These are phyloP conservation scores for Calocybe cyanea DNA, from an alignment of 768 basidiomycete species.

Conservation along the genomic window DNA sequence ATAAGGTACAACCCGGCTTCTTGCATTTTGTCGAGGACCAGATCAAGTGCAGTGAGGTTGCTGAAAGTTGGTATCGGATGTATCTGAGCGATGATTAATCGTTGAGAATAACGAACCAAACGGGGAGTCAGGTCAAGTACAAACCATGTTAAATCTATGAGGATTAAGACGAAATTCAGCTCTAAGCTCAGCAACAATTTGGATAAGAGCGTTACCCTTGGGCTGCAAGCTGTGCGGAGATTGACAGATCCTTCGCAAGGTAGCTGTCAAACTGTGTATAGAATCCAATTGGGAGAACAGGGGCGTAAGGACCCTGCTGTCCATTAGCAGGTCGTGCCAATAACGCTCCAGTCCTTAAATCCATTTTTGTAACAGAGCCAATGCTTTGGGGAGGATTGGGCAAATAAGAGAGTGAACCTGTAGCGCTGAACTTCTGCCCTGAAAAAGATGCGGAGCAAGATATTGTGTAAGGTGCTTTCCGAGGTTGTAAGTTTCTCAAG, in stretches of 20 bases:
- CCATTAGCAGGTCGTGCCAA: slow-evolving; percentile 50
- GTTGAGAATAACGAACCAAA: slow-evolving; percentile 15
- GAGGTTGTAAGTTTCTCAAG: slow-evolving; percentile 41
- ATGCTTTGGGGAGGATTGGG: slow-evolving; percentile 43
- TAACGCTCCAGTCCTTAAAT: slow-evolving; percentile 54
- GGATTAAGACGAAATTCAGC: not conserved
- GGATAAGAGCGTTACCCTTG: slow-evolving; percentile 43
- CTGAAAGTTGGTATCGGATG: slow-evolving; percentile 70
- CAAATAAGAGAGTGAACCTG: slow-evolving; percentile 43
- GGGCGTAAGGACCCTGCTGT: slow-evolving; percentile 43
- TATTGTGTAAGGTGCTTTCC: slow-evolving; percentile 31
- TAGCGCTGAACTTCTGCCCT: slow-evolving; percentile 41
- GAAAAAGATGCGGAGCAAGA: slow-evolving; percentile 35
- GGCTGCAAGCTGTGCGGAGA: slow-evolving; percentile 52
- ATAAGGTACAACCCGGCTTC: slow-evolving; percentile 67
- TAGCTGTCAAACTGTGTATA: slow-evolving; percentile 60
- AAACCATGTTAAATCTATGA: slow-evolving; percentile 37
- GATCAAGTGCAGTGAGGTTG: slow-evolving; percentile 52
- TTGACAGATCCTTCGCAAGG: slow-evolving; percentile 46
- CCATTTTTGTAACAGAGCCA: slow-evolving; percentile 62
- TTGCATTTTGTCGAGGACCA: slow-evolving; percentile 68
- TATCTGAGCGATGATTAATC: slow-evolving; percentile 38
- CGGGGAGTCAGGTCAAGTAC: slow-evolving; percentile 12
- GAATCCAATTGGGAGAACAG: slow-evolving; percentile 72
- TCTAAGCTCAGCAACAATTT: not conserved